These are phyloP conservation scores for Globisporangium iwayamae DNA, from an alignment of 352 stramenopile genomes.

Conservation along the genomic window DNA sequence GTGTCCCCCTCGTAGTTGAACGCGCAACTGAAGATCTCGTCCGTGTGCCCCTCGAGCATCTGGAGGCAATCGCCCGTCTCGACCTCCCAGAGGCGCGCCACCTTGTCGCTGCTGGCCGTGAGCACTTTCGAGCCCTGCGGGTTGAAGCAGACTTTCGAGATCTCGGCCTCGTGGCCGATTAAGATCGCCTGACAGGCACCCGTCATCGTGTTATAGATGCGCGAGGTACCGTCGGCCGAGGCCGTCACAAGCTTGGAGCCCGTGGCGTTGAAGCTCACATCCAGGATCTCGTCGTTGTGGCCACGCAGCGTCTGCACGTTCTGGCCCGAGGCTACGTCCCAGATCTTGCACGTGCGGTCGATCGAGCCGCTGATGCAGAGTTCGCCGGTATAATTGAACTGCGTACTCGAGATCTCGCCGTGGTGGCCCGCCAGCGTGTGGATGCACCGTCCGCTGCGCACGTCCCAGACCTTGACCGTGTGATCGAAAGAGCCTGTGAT, in stretches of 20 bases:
- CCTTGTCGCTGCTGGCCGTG: conserved; percentile 93
- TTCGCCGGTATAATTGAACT: conserved; percentile 94
- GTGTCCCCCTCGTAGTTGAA: conserved; percentile 97
- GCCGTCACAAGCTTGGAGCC: conserved; percentile 94
- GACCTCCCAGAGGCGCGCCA: conserved; percentile 91
- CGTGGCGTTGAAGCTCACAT: conserved; percentile 94
- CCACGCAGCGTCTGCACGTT: conserved; percentile 92
- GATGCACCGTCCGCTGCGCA: conserved; percentile 83
- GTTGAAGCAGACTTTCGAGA: conserved; percentile 95
- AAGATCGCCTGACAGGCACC: conserved; percentile 92
- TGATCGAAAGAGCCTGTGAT: conserved; percentile 96
- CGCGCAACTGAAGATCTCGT: conserved; percentile 96
- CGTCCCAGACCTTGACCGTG: conserved; percentile 92
- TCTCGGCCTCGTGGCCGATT: conserved; percentile 94
- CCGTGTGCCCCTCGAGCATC: conserved; percentile 95
- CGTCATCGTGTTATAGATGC: conserved; percentile 97
- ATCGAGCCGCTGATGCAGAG: conserved; percentile 93
- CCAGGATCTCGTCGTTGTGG: conserved; percentile 95
- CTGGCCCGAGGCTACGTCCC: conserved; percentile 88
- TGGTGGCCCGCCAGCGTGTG: conserved; percentile 92
- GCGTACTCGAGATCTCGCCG: conserved; percentile 93
- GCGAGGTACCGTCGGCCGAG: conserved; percentile 90
- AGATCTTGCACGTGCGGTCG: conserved; percentile 94
- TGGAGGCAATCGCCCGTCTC: conserved; percentile 93
- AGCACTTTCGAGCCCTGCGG: conserved; percentile 93